Percentiles rank a stretch among this genome's conserved stretches.
Conservation (phyloP, 2,329 filamentous ascomycete genomes). For the Colletotrichum noveboracense region DNA sequence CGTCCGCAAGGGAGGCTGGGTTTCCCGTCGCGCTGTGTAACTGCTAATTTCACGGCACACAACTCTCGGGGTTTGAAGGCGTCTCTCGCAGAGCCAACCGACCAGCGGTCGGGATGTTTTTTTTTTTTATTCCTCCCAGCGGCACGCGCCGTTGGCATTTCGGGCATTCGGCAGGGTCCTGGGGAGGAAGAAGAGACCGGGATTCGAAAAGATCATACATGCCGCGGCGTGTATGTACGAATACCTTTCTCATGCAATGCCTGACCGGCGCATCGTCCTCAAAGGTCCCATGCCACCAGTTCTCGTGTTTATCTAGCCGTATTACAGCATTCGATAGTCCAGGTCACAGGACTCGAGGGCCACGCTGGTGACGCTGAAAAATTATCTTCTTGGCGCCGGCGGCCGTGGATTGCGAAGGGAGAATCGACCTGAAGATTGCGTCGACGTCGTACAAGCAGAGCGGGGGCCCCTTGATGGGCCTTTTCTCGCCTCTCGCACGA, state of each 20-base stretch:
- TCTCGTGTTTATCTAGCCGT: neutral
- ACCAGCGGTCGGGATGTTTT: neutral
- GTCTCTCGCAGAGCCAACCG: neutral
- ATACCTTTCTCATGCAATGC: neutral
- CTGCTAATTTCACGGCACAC: neutral
- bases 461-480: neutral
- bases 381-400: neutral
- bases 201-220: neutral
- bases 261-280: neutral
- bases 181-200: neutral
- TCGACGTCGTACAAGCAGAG: neutral
- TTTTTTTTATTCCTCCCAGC: neutral
- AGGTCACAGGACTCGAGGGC: neutral
- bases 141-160: neutral
- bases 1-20: conserved; percentile 1
- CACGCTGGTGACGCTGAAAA: neutral
- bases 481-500: neutral
- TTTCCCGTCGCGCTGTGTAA: neutral
- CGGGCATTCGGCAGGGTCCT: neutral
- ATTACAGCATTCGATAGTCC: conserved; percentile 19
- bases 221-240: neutral
- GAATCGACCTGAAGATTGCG: neutral
- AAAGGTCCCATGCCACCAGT: neutral
- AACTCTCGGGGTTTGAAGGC: neutral
- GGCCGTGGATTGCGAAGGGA: neutral